Base-by-base conservation (phyloP, 192 early-diverging fungal species). In the Linnemannia exigua region DNA sequence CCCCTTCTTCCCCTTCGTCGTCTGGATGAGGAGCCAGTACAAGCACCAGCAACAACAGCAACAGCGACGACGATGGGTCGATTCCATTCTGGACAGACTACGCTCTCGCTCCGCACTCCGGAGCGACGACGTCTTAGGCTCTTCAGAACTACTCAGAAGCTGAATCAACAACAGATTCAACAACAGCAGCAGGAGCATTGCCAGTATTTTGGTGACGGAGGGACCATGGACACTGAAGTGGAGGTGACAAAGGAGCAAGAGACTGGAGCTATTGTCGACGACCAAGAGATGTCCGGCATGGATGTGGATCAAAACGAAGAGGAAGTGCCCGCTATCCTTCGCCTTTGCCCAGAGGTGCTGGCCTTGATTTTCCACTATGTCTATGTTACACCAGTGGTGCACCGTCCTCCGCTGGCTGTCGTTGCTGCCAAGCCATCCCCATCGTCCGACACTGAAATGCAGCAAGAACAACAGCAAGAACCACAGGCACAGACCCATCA, bases 321-420 rank as follows among this genome's bases (percentile, higher is more conserved):
- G 31, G 51, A 33, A 37, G 20, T 31, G 16, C 81, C 81, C 20
- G 81, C 81, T 7, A 86, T 86, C 33, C 33, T 72, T 31, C 84
- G 84, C 16, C 74, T 86, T 25, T 80, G 84, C 79, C 84, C 77
- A 67, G 84, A 86, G 36, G 41, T 86, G 31, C 51, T 86, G 16
- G 73, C 84, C 14, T 36, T 86, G 20, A 86, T 86, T 54, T 86
- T 86, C 61, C 75, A 86, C 63, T 86, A 79, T 69, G 84, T 86
- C 75, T 86, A 86, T 71, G 84, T 86, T 44, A 86, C 84, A 76
- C 84, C 84, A 25, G 75, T 86, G 1, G 84, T 86, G 20, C 81
- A 72, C 47, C 75, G 81, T 25, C 80, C 74, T 37, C 51, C 22
- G 14, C 28, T 41, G 9, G 16, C 28, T 7, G 41, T 11, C 19